phyloP scores from a whole-genome alignment of 441 rosid species.

The Viola pubescens region DNA sequence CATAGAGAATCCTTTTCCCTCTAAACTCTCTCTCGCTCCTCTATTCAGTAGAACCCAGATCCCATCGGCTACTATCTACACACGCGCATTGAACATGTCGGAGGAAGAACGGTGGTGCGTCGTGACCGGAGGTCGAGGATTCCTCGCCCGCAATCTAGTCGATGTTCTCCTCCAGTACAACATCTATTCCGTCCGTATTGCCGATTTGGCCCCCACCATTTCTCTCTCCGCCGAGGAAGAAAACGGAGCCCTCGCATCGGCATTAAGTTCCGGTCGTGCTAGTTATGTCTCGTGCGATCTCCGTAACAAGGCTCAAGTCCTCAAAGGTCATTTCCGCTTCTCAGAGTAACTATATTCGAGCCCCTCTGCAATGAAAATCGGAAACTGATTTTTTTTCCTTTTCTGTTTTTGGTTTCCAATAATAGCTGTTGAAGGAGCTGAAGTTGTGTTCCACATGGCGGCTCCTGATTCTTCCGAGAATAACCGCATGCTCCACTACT shows the following conservation, averaged over 20 bases:
- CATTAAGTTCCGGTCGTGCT: constrained; percentile 57
- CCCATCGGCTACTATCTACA: background rate
- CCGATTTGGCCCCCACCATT: constrained; percentile 56
- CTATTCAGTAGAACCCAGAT: background rate
- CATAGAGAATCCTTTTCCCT: too few relatives aligned
- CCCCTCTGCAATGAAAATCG: background rate
- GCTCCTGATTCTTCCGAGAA: constrained; percentile 91
- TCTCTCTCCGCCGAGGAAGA: constrained; percentile 56
- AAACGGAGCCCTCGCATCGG: constrained; percentile 50
- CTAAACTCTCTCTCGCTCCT: background rate
- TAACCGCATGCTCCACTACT: constrained; percentile 60
- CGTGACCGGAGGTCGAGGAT: constrained; percentile 85
- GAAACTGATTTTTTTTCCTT: background rate
- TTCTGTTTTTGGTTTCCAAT: background rate
- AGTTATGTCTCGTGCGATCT: constrained; percentile 61
- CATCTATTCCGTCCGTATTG: constrained; percentile 51
- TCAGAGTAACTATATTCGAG: background rate
- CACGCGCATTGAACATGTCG: constrained; percentile 2
- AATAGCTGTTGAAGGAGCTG: constrained; percentile 61
- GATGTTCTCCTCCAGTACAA: constrained; percentile 55
- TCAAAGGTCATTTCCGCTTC: constrained; percentile 40
- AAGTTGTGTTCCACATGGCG: constrained; percentile 92
- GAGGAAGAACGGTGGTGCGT: constrained; percentile 57
- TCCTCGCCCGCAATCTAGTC: constrained; percentile 73
- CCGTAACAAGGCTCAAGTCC: constrained; percentile 60